These are phyloP conservation scores for Euphrasia arctica DNA, from an alignment of 305 asterid genomes.

Conservation along the genomic window DNA sequence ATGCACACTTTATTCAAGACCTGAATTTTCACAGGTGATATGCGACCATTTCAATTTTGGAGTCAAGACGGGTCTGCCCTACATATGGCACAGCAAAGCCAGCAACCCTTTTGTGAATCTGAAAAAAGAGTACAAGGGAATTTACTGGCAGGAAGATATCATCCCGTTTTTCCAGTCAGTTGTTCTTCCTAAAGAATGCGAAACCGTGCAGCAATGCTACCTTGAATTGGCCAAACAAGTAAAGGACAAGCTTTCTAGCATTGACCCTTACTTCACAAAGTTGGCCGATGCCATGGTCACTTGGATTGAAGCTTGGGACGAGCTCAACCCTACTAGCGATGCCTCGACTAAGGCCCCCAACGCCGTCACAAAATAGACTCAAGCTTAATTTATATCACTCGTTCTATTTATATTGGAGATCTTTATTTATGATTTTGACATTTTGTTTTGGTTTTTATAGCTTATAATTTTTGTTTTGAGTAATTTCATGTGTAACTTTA, in stretches of 20 bases:
- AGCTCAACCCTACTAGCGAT: slow-evolving; percentile 66
- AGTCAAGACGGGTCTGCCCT: slow-evolving; percentile 74
- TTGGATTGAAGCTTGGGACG: slow-evolving; percentile 91
- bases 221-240: slow-evolving; percentile 70
- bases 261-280: slow-evolving; percentile 71
- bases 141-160: slow-evolving; percentile 79
- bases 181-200: slow-evolving; percentile 55
- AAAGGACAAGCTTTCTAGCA: slow-evolving; percentile 48
- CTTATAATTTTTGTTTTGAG: slow-evolving; percentile 16
- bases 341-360: slow-evolving; percentile 1
- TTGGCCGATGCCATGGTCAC: slow-evolving; percentile 84
- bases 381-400: neutral
- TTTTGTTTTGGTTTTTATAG: slow-evolving; percentile 21
- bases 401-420: slow-evolving; percentile 15
- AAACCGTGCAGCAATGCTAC: slow-evolving; percentile 75
- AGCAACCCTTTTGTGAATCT: slow-evolving; percentile 84
- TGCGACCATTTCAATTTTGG: slow-evolving; percentile 83
- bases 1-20: neutral
- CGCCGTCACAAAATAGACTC: slow-evolving; percentile 35
- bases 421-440: neutral
- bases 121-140: slow-evolving; percentile 81
- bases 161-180: slow-evolving; percentile 69
- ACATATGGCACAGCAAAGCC: slow-evolving; percentile 92
- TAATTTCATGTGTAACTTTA: slow-evolving; percentile 8
- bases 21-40: slow-evolving; percentile 44